These are phyloP conservation scores for Hyaloperonospora brassicae DNA, from an alignment of 352 stramenopile genomes.

Conservation along the genomic window DNA sequence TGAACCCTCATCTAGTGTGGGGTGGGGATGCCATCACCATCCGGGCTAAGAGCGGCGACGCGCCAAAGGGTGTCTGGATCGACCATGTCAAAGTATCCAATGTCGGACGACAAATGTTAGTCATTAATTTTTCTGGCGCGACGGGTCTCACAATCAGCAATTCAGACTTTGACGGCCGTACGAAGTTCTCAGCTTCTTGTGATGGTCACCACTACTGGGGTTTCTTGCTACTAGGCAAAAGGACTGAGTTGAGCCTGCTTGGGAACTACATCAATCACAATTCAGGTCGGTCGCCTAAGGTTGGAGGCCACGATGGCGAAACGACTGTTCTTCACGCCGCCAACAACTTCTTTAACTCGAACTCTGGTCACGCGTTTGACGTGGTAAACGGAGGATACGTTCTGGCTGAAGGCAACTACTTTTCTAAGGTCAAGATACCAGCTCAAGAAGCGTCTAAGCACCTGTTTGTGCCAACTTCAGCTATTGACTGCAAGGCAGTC, in stretches of 20 bases:
- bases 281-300: slow-evolving; percentile 31
- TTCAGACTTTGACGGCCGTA: slow-evolving; percentile 12
- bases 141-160: slow-evolving; percentile 22
- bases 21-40: slow-evolving; percentile 22
- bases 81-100: slow-evolving; percentile 30
- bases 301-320: slow-evolving; percentile 13
- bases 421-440: slow-evolving; percentile 9
- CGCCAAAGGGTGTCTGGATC: slow-evolving; percentile 18
- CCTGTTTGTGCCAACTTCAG: slow-evolving; percentile 9
- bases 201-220: slow-evolving; percentile 35
- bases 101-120: slow-evolving; percentile 31
- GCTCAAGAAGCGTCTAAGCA: background rate
- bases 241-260: slow-evolving; percentile 17
- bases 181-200: slow-evolving; percentile 8
- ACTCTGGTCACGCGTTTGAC: slow-evolving; percentile 19
- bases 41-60: background rate
- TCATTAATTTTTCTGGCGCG: slow-evolving; percentile 11
- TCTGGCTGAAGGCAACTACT: slow-evolving; percentile 27
- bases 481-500: slow-evolving; percentile 7
- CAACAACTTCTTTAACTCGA: slow-evolving; percentile 24
- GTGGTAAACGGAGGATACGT: slow-evolving; percentile 12
- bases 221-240: slow-evolving; percentile 16
- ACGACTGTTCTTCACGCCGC: slow-evolving; percentile 16
- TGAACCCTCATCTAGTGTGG: slow-evolving; percentile 19
- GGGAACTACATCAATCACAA: slow-evolving; percentile 24